These are phyloP conservation scores for Brassica cretica DNA, from an alignment of 345 rosid species.

Conservation along the genomic window DNA sequence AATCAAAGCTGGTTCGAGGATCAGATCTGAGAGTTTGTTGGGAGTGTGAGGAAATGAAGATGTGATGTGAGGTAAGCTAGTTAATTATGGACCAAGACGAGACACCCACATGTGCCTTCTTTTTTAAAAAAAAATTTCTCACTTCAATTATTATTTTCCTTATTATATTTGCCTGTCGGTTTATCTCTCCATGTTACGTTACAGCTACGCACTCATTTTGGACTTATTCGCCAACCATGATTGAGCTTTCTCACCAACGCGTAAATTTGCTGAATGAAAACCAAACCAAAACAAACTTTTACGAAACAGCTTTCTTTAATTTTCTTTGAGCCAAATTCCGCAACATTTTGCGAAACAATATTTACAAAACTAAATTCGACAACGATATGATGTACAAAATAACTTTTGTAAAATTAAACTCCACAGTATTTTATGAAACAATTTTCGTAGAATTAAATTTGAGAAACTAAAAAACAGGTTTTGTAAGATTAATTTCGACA, in stretches of 20 bases:
- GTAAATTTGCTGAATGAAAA: neutral
- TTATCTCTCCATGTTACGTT: conserved; percentile 30
- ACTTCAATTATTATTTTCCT: conserved; percentile 26
- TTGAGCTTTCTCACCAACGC: conserved; percentile 2
- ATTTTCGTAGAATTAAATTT: neutral
- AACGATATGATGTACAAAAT: no score
- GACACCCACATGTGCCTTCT: conserved; percentile 4
- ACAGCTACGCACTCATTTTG: conserved; percentile 20
- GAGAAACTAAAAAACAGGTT: no score
- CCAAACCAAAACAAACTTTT: neutral
- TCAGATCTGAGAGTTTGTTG: conserved; percentile 33
- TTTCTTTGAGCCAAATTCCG: no score
- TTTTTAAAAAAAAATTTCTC: neutral
- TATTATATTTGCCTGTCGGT: conserved; percentile 11
- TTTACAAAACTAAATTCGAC: no score
- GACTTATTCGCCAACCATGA: conserved; percentile 5
- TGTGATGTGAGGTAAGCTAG: conserved; percentile 19
- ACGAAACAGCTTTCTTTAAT: no score
- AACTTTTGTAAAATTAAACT: no score
- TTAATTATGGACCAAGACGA: conserved; percentile 7
- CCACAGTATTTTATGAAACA: neutral
- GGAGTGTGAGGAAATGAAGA: neutral
- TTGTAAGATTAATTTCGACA: no score
- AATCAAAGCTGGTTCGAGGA: neutral
- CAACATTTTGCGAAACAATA: no score